Base-by-base conservation (phyloP, 805 yeast genomes). In the Aciculoconidium aculeatum region DNA sequence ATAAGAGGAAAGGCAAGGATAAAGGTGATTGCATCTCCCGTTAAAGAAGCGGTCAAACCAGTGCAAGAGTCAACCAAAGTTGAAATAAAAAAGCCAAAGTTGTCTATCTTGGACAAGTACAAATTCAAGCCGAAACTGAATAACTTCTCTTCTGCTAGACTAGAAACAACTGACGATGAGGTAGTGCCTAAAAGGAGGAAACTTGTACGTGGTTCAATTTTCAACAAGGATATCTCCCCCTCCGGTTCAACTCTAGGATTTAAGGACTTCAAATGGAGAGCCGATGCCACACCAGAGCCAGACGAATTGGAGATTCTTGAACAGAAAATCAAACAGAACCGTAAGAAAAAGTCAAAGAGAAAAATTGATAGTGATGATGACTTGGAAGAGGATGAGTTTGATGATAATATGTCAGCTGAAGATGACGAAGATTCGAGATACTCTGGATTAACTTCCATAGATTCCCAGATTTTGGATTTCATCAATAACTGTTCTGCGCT, bases 401-500 rank as follows among this genome's bases (percentile, higher is more conserved):
- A 73, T 36, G 69, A 61, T 32, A 75, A 65, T 11, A 53, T 65
- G 44, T 75, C 74, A 11, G 30, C 21, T 4, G 71, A 61, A 20
- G 74, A 65, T 28, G 70, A 58, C 7, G 61, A 57, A 25, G 56
- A 47, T 17, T 53, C 45, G 16, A 48, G 39, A 8, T 64, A 59
- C 30, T 23, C 25, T 23, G 68, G 70, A 1, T 38, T 61, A 17
- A 64, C 70, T 3, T 46, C 64, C 4, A 77, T 80, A 39, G 88
- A 80, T 44, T 65, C 65, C 10, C 77, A 84, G 35, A 73, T 86
- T 15, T 58, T 88, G 26, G 72, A 77, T 25, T 87, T 92, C 43
- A 65, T 90, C 39, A 92, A 92, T 54, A 71, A 75, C 8, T 90
- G 94, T 1, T 72, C 82, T 10, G 65, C 62, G 2, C 73, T 77